Evolutionary conservation across 257 asterid species (phyloP), one percentile per base, ranked within the genome.

Genomic region (Primulina eburnea): DNA sequence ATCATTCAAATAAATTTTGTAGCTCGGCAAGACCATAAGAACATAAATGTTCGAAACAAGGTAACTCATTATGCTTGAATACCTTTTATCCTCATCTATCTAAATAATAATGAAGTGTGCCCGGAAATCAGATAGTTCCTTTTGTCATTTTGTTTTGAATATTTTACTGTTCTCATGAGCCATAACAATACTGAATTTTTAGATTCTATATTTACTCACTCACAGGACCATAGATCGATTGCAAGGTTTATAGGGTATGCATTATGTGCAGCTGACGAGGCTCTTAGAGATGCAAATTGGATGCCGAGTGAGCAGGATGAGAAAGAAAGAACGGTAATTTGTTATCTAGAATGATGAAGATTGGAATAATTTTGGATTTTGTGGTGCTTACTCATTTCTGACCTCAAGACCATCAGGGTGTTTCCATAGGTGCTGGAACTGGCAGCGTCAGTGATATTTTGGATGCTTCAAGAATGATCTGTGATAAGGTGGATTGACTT

Each of bases 401-500:
- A 86, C 81, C 71, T 67, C 33, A 63, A 77, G 70, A 76, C 71
- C 64, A 68, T 71, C 84, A 92, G 98, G 99, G 99, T 73, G 99
- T 93, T 73, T 93, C 99, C 70, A 87, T 93, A 73, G 99, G 99
- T 81, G 99, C 97, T 4, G 99, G 97, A 79, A 93, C 88, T 67
- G 97, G 99, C 70, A 84, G 97, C 85, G 88, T 93, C 76, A 73
- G 87, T 73, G 99, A 93, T 71, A 83, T 89, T 74, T 75, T 93
- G 79, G 96, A 93, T 69, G 97, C 97, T 68, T 90, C 97, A 67
- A 88, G 82, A 78, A 59, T 93, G 86, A 86, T 90, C 47, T 89
- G 78, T 75, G 99, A 88, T 73, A 93, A 93, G 97, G 98, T 92
- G 63, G 20, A 71, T 71, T 64, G 66, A 56, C 71, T 52, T 26